These are phyloP conservation scores for Echeveria elegans DNA, from an alignment of 164 flowering plant species.

Conservation along the genomic window DNA sequence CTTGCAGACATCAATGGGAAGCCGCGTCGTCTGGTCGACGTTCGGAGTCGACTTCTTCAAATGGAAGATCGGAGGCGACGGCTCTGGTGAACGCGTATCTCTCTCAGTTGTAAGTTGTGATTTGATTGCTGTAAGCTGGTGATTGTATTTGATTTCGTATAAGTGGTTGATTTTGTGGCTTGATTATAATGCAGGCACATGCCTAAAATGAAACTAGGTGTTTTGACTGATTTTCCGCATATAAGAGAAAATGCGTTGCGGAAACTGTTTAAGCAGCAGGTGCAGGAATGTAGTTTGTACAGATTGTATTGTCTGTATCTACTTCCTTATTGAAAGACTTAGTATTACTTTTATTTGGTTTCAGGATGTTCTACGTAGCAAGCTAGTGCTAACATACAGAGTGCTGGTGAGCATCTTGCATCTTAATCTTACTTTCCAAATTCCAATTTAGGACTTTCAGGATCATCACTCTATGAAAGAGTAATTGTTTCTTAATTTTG, in stretches of 20 bases:
- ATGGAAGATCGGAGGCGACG: slow-evolving; percentile 58
- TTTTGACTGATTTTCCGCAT: slow-evolving; percentile 45
- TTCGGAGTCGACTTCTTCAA: slow-evolving; percentile 39
- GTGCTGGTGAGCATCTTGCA: slow-evolving; percentile 36
- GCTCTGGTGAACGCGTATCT: slow-evolving; percentile 64
- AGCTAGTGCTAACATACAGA: slow-evolving; percentile 41
- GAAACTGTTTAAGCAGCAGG: slow-evolving; percentile 57
- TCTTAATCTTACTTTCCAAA: no score
- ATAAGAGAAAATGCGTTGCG: slow-evolving; percentile 37
- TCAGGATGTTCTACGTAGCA: slow-evolving; percentile 35
- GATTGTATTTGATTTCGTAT: background rate
- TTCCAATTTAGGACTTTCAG: background rate
- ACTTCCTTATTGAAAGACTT: background rate
- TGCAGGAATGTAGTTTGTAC: slow-evolving; percentile 6
- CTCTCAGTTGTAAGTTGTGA: slow-evolving; percentile 35
- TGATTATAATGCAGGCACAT: slow-evolving; percentile 30
- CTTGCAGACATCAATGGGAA: slow-evolving; percentile 45
- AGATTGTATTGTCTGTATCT: background rate
- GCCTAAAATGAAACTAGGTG: slow-evolving; percentile 59
- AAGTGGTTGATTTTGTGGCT: slow-evolving; percentile 1
- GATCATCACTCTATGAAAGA: background rate
- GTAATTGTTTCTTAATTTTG: background rate
- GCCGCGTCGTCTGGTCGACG: slow-evolving; percentile 44
- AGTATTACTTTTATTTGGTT: slow-evolving; percentile 8
- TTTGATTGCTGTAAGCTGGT: background rate